These are phyloP conservation scores for Primulina huaijiensis DNA, from an alignment of 257 asterid species.

Conservation along the genomic window DNA sequence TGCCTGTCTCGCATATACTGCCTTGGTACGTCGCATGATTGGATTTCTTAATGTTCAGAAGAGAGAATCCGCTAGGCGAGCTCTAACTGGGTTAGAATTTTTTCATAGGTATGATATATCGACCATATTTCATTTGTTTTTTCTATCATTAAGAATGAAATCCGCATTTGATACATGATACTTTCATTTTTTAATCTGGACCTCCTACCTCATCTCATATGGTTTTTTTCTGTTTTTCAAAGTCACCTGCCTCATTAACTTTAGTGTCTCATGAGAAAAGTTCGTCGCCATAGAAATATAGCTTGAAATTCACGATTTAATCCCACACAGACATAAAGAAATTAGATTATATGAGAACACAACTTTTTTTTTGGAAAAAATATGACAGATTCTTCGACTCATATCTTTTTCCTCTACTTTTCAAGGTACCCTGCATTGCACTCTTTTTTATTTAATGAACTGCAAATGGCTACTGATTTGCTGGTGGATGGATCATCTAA, in stretches of 20 bases:
- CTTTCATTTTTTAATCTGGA: conserved; percentile 15
- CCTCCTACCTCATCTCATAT: neutral
- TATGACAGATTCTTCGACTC: neutral
- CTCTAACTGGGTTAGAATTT: conserved; percentile 89
- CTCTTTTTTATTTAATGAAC: conserved; percentile 70
- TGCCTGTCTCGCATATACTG: conserved; percentile 95
- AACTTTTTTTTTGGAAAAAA: too few species aligned
- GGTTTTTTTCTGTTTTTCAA: neutral
- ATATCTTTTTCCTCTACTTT: conserved; percentile 8
- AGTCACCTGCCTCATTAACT: neutral
- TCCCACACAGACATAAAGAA: too few species aligned
- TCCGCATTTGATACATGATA: conserved; percentile 14
- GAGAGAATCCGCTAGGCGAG: conserved; percentile 90
- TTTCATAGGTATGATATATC: conserved; percentile 67
- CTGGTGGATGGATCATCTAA: conserved; percentile 55
- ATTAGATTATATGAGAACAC: too few species aligned
- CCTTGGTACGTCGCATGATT: conserved; percentile 93
- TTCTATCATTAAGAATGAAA: neutral
- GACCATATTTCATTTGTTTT: conserved; percentile 7
- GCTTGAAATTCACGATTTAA: too few species aligned
- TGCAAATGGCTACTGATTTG: conserved; percentile 73
- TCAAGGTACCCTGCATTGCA: conserved; percentile 89
- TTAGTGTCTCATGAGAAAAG: neutral
- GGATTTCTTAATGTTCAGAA: conserved; percentile 92
- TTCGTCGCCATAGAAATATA: neutral